These are phyloP conservation scores for Prunus yedoensis DNA, from an alignment of 331 rosid species.

Conservation along the genomic window DNA sequence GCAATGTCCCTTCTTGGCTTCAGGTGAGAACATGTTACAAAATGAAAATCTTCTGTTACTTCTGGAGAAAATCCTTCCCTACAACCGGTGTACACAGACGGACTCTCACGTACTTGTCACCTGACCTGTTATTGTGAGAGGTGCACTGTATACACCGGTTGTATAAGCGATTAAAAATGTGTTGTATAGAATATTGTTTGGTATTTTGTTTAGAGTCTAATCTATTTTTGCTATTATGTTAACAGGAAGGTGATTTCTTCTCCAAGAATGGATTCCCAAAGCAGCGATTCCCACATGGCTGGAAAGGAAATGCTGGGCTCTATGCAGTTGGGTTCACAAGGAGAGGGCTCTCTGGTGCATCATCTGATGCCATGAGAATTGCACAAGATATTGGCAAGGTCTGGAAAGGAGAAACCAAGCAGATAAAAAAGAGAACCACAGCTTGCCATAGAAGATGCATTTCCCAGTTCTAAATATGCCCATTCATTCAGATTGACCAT, in stretches of 20 bases:
- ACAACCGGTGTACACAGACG: no score
- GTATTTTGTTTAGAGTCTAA: constrained; percentile 14
- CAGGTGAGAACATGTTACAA: constrained; percentile 63
- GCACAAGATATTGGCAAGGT: constrained; percentile 76
- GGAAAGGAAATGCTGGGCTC: constrained; percentile 89
- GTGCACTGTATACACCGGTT: no score
- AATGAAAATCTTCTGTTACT: not conserved
- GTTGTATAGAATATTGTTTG: not conserved
- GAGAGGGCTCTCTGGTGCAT: constrained; percentile 91
- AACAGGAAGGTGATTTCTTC: constrained; percentile 82
- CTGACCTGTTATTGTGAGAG: fast-evolving
- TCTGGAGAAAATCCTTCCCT: no score
- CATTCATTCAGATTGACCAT: not conserved
- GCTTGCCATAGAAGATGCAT: constrained; percentile 82
- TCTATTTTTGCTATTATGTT: constrained; percentile 18
- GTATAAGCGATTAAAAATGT: no score
- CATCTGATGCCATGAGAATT: constrained; percentile 76
- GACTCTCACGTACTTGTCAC: not conserved
- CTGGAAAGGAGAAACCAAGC: constrained; percentile 74
- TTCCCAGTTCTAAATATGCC: constrained; percentile 58
- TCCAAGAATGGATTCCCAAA: constrained; percentile 85
- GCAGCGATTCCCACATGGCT: constrained; percentile 66
- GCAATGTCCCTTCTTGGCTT: constrained; percentile 98
- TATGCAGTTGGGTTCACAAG: constrained; percentile 94
- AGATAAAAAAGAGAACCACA: constrained; percentile 49